Evolutionary conservation across 2,329 filamentous ascomycete species (phyloP), one percentile per base, ranked within the genome.

Genomic region (Neonectria ditissima): DNA sequence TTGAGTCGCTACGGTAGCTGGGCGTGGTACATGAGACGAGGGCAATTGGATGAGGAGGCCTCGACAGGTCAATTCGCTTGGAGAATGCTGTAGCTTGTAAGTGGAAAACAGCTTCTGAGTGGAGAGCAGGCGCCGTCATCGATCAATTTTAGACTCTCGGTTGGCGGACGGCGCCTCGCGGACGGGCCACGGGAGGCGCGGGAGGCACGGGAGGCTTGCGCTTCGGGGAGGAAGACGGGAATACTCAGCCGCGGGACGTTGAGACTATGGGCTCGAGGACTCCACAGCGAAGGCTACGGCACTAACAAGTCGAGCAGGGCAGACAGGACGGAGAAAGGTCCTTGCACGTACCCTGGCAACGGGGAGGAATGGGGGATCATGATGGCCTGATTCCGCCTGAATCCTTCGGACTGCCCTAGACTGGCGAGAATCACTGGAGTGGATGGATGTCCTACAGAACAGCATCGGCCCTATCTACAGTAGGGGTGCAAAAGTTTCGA

Each of bases 301-400:
- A n/a, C n/a, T 48, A 16, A 24, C 14, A 9, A 20, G 16, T 6
- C 10, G 8, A 7, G n/a, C 45, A 50, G 45, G 45, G 45, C n/a
- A 32, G 37, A 18, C 16, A 7, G 16, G 9, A 11, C n/a, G 8
- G 37, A 41, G 26, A 32, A 50, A 32, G 26, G 28, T 11, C 47
- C 32, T 30, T 47, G 10, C 28, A 10, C 34, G 16, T 22, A 32
- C 47, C 47, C 47, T 20, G 47, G 28, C n/a, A 30, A 5, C 34
- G 3, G 5, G n/a, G 14, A 16, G 14, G 16, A 37, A 37, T 37
- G 34, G 47, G 22, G 22, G 24, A 34, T 6, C 32, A 34, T 18
- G 37, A 34, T 62, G 59, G 53, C 26, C 53, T 62, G 53, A 62
- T 24, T 24, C 34, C 14, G 14, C 26, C 3, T 8, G 13, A 52